Conservation (phyloP, 768 basidiomycete genomes). For the Mycena belliarum region DNA sequence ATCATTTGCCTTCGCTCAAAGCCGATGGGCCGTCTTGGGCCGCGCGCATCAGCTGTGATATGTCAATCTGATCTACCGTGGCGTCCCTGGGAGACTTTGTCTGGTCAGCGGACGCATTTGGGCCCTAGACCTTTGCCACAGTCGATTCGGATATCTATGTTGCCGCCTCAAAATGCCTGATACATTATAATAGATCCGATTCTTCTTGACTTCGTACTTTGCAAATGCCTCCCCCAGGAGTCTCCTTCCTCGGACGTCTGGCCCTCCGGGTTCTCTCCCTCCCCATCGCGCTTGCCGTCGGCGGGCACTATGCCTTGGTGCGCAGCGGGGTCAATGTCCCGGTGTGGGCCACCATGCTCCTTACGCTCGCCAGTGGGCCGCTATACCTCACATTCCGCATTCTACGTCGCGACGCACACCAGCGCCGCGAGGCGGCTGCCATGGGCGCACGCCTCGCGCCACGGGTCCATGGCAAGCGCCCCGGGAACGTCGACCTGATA, state of each 20-base stretch:
- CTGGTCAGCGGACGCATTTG: too few species aligned
- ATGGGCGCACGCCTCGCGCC: constrained; percentile 30
- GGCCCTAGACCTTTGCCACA: too few species aligned
- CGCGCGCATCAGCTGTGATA: too few species aligned
- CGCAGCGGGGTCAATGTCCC: not conserved
- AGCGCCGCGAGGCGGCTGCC: constrained; percentile 13
- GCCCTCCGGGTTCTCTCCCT: constrained; percentile 1
- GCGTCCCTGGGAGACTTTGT: too few species aligned
- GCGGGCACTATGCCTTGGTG: constrained; percentile 1
- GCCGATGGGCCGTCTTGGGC: too few species aligned
- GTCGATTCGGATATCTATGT: too few species aligned
- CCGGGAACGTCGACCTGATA: constrained; percentile 32
- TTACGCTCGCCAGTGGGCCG: constrained; percentile 11
- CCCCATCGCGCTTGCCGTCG: constrained; percentile 7
- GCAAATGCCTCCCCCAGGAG: constrained; percentile 10
- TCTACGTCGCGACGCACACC: not conserved
- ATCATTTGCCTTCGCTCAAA: too few species aligned
- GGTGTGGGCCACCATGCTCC: not conserved
- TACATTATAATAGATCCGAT: too few species aligned
- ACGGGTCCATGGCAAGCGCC: constrained; percentile 12
- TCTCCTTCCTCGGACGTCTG: constrained; percentile 4
- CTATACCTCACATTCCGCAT: constrained; percentile 8
- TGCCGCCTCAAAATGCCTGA: too few species aligned
- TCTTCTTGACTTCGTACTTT: too few species aligned
- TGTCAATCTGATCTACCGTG: too few species aligned